Base-by-base conservation (phyloP, 2,329 filamentous ascomycete species). In the Fusarium sp. region DNA sequence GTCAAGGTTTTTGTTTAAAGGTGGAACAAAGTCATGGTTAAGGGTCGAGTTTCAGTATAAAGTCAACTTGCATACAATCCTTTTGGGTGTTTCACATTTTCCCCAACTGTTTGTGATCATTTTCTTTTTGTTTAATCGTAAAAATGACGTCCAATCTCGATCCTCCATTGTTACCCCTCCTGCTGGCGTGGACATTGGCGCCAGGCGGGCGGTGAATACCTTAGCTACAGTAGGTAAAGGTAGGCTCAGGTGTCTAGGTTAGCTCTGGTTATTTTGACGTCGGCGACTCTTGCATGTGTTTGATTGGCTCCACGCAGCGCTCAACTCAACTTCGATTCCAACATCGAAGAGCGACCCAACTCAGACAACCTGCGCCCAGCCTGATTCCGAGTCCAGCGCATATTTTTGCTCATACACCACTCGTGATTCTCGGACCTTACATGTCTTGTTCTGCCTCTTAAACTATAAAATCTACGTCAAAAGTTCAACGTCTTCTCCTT, bases 231-330 rank as follows among this genome's bases (percentile, higher is more conserved):
- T 27, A 27, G 38, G 38, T 27, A 25, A 4, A 31, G 27, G 36
- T 35, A 66, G 67, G 46, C 60, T 62, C 60, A 65, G 56, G 47
- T 65, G 65, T 60, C 53, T 68, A 71, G 69, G 62, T 65, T 72
- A 72, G 61, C 65, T 68, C 50, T 70, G 46, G 42, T 52, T 61
- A 68, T 70, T 76, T 74, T 62, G 62, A 76, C 63, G 45, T 75
- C 42, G 55, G 68, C 71, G 60, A 71, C 52, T 65, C 60, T 67
- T 67, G 50, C 68, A 58, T 58, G 52, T 45, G 39, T 72, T 70
- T 77, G 75, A 77, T 77, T 77, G 75, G 76, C 38, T 69, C 64
- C 76, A 67, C 58, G 67, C 66, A 71, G 65, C 58, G 50, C 65
- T 61, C 57, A 62, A 69, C 58, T 76, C 73, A 71, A 66, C 71